Conservation (phyloP, 371 early-diverging fungal species). For the Caulochytrium protostelioides region DNA sequence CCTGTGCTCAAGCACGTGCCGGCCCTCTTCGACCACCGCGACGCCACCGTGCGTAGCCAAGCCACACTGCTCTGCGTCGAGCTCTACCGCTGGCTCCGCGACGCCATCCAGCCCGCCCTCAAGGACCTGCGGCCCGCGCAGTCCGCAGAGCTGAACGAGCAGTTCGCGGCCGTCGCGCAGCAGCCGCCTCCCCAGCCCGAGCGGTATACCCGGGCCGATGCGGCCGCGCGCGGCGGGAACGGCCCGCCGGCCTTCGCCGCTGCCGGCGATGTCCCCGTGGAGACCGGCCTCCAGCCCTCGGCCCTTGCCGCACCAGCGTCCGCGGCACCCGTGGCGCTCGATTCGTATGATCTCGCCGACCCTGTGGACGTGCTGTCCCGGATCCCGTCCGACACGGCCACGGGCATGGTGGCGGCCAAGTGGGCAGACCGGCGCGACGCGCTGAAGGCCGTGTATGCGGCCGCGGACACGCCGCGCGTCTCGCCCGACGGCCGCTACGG, state of each 20-base stretch:
- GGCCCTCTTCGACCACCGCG: slow-evolving; percentile 75
- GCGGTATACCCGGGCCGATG: slow-evolving; percentile 37
- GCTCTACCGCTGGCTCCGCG: slow-evolving; percentile 58
- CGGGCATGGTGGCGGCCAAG: too few species aligned
- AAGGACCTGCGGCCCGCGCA: slow-evolving; percentile 40
- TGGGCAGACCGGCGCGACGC: slow-evolving; percentile 93
- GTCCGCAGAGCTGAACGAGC: slow-evolving; percentile 65
- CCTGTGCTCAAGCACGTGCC: slow-evolving; percentile 61
- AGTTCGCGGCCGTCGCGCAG: too few species aligned
- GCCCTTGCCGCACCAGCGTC: too few species aligned
- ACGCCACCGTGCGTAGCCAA: slow-evolving; percentile 80
- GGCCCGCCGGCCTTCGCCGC: too few species aligned
- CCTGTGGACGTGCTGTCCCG: slow-evolving; percentile 72
- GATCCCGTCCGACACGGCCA: too few species aligned
- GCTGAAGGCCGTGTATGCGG: slow-evolving; percentile 48
- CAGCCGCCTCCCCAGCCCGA: slow-evolving; percentile 40
- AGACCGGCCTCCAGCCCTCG: too few species aligned
- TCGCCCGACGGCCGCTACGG: slow-evolving; percentile 46
- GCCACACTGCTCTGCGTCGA: slow-evolving; percentile 49
- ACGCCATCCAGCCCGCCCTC: slow-evolving; percentile 38
- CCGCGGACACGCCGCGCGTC: too few species aligned
- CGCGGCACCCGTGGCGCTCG: slow-evolving; percentile 30
- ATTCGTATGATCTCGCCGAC: slow-evolving; percentile 62
- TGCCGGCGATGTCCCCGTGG: too few species aligned
- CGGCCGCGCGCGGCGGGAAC: too few species aligned